Percentiles rank a stretch among this genome's conserved stretches.
Evolutionary conservation across 805 yeast genomes (phyloP).

Genomic region (Kluyveromyces starmeri): DNA sequence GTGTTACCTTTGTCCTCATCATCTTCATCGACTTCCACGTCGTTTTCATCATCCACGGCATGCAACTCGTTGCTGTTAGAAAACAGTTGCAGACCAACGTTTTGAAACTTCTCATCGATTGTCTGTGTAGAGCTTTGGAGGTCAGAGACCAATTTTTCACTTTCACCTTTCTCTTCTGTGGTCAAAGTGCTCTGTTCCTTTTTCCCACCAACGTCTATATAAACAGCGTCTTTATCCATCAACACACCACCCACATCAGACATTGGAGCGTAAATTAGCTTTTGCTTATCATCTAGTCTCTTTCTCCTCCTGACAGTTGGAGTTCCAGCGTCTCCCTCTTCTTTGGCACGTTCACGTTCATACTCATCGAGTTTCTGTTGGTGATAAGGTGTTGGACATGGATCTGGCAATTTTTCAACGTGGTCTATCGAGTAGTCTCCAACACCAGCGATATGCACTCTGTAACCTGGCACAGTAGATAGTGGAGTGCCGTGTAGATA

Average conservation of each 20-base stretch:
- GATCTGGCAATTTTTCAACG: slow-evolving; percentile 91
- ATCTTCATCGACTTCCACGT: slow-evolving; percentile 31
- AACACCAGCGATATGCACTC: slow-evolving; percentile 90
- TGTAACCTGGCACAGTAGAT: slow-evolving; percentile 48
- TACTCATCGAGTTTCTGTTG: slow-evolving; percentile 78
- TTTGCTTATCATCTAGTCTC: slow-evolving; percentile 88
- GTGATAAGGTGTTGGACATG: slow-evolving; percentile 94
- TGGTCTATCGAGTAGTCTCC: slow-evolving; percentile 76
- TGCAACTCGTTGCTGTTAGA: slow-evolving; percentile 47
- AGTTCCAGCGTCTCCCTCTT: slow-evolving; percentile 49
- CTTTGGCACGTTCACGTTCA: slow-evolving; percentile 64
- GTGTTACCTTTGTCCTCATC: slow-evolving; percentile 31
- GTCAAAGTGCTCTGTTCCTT: slow-evolving; percentile 33
- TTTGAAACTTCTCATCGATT: slow-evolving; percentile 48
- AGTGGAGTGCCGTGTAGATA: slow-evolving; percentile 91
- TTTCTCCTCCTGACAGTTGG: slow-evolving; percentile 69
- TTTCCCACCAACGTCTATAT: slow-evolving; percentile 51
- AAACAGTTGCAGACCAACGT: slow-evolving; percentile 70
- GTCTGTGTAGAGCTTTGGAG: slow-evolving; percentile 63
- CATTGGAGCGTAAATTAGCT: slow-evolving; percentile 97
- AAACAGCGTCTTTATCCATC: slow-evolving; percentile 95
- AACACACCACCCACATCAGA: slow-evolving; percentile 98
- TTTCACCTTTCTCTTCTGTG: slow-evolving; percentile 68
- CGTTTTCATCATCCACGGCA: slow-evolving; percentile 34
- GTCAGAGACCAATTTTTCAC: slow-evolving; percentile 76